Conservation (phyloP, 2,329 filamentous ascomycete genomes). For the Lachnellula subtilissima region DNA sequence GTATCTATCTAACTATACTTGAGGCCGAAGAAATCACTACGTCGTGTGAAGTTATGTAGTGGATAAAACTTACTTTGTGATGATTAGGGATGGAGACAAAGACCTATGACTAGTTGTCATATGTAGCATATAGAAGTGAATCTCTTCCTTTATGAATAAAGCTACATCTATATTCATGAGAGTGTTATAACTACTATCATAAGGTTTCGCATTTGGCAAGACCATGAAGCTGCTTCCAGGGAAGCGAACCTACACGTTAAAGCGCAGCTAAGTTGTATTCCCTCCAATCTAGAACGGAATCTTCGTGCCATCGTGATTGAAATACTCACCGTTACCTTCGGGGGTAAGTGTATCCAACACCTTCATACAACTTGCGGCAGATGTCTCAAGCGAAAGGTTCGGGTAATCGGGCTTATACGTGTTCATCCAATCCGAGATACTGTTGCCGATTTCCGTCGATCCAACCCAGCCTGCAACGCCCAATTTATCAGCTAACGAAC, state of each 20-base stretch:
- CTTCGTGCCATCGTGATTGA: slow-evolving; percentile 12
- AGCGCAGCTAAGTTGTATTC: neutral
- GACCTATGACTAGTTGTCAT: no score
- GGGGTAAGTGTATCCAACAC: slow-evolving; percentile 4
- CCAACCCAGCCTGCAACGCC: slow-evolving; percentile 10
- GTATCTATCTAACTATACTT: neutral
- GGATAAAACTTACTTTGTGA: neutral
- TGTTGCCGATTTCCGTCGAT: slow-evolving; percentile 6
- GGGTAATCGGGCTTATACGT: slow-evolving; percentile 4
- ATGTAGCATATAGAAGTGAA: no score
- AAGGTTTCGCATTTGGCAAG: no score
- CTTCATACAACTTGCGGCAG: slow-evolving; percentile 6
- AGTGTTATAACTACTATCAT: no score
- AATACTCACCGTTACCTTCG: slow-evolving; percentile 8
- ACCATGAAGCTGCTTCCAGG: no score
- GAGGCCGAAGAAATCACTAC: neutral
- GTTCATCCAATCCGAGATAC: slow-evolving; percentile 6
- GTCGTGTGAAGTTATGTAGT: neutral
- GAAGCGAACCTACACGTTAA: neutral
- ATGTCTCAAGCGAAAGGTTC: slow-evolving; percentile 1
- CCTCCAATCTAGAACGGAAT: slow-evolving; percentile 4
- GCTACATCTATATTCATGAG: no score
- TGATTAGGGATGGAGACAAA: no score
- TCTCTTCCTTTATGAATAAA: no score
- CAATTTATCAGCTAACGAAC: no score